Evolutionary conservation across 768 basidiomycete species (phyloP), one percentile per base, ranked within the genome.

Genomic region (Neoboletus brunneissimus): DNA sequence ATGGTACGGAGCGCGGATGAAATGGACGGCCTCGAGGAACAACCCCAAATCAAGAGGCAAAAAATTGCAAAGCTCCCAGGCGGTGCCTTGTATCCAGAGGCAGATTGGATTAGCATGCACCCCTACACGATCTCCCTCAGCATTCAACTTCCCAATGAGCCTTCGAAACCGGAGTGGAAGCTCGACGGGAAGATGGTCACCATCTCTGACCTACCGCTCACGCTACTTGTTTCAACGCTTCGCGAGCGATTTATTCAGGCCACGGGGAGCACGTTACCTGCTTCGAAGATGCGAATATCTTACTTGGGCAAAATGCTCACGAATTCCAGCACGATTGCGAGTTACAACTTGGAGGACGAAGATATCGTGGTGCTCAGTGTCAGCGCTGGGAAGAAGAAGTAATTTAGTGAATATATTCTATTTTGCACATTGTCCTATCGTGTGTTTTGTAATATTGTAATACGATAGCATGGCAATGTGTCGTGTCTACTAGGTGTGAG

Each of bases 141-240:
- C 34, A 78, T 98, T 4, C 92, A 95, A 68, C 77, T 99, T 60
- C 94, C 96, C 2, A 79, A 76, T 51, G 87, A 94, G 64, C 75
- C 87, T 1, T 83, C 86, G 34, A 94, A 91, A 69, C 88, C 94
- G 0, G 95, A 96, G 72, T 96, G 91, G 91, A 94, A 96, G 66
- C 77, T 97, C 52, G 85, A 96, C 65, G 95, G 94, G 0, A 80
- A 79, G 51, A 75, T 85, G 40, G 83, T 94, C 56, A 85, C 84
- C 11, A 79, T 99, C 55, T 81, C 85, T 1, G 93, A 97, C 55
- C 73, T 98, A 32, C 90, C 93, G 11, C 80, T 97, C 64, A 93
- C 83, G 54, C 74, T 93, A 44, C 75, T 95, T 44, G 89, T 98
- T 55, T 91, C 92, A 8, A 90, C 92, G 4, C 77, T 99, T 22